Evolutionary conservation across 768 basidiomycete species (phyloP), one percentile per base, ranked within the genome.

Genomic region (Sistotremastrum niveocremeum): DNA sequence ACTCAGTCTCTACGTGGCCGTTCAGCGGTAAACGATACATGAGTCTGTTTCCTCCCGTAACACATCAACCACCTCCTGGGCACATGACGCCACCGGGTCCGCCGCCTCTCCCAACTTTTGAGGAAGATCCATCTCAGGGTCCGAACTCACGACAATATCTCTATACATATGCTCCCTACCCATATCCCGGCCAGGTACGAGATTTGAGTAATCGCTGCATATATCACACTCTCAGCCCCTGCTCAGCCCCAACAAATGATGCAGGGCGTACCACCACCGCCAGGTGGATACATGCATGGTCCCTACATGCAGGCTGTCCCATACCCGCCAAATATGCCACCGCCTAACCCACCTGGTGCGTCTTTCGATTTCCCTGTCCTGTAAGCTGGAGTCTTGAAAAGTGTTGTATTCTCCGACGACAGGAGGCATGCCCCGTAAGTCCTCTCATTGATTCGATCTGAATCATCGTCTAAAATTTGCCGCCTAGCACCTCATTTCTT

Each of bases 11-110:
- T 38, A 64, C 73, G 51, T 97, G 91, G 93, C 84, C 86, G 12
- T 97, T 86, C 64, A 81, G 65, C 52, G 91, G 91, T 59, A 91
- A 93, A 64, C 79, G 88, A 34, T 89, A 86, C 62, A 71, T 76
- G 51, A 68, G 71, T 49, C 73, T 86, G 73, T 90, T 84, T 68
- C 84, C 83, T 4, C 67, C 74, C 1, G 63, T 71, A 11, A 72
- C 70, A 32, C 76, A 70, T 41, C 71, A 72, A 38, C 76, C 69
- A 20, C 77, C 74, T n/a, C 78, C 77, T 10, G 66, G 76, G 30
- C 81, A 79, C 51, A 77, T 84, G 65, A 69, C 68, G 8, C 79
- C 77, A 28, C 79, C 79, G 28, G 76, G 70, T 12, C 79, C 80
- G 0, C 78, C 78, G 5, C 77, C 78, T 2, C 84, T 83, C 39